Evolutionary conservation across 2,329 filamentous ascomycete species (phyloP).

Genomic region (Pezicula rhizophila): DNA sequence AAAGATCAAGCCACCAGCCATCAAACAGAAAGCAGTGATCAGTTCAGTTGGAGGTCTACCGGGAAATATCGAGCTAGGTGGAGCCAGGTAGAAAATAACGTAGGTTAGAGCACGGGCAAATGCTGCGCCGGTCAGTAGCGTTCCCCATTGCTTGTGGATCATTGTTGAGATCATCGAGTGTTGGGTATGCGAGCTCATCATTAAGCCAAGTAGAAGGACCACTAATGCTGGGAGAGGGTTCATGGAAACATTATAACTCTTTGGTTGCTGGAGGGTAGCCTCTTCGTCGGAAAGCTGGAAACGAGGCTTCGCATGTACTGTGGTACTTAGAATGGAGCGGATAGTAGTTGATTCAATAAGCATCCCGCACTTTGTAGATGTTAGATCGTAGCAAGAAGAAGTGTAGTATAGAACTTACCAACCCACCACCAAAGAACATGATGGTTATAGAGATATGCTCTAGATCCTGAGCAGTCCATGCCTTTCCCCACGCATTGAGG

Average conservation of each 20-base stretch:
- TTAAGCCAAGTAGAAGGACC: conserved; percentile 80
- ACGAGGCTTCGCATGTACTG: conserved; percentile 38
- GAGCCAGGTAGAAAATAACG: conserved; percentile 69
- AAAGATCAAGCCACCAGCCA: conserved; percentile 83
- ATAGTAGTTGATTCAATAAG: conserved; percentile 71
- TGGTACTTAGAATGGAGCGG: conserved; percentile 58
- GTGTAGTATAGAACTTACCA: conserved; percentile 51
- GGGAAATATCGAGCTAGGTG: conserved; percentile 73
- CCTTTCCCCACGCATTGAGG: conserved; percentile 62
- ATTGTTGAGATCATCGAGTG: conserved; percentile 77
- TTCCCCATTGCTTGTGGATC: conserved; percentile 93
- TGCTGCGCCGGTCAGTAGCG: conserved; percentile 73
- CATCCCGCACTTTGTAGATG: conserved; percentile 61
- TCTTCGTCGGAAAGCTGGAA: conserved; percentile 38
- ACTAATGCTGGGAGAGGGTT: conserved; percentile 86
- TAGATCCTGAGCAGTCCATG: conserved; percentile 73
- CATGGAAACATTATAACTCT: conserved; percentile 66
- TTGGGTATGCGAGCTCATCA: conserved; percentile 87
- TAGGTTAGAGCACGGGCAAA: conserved; percentile 77
- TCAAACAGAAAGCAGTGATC: conserved; percentile 79
- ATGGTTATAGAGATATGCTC: conserved; percentile 91
- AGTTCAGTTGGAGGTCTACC: conserved; percentile 86
- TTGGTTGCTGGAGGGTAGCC: conserved; percentile 49
- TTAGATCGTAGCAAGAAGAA: conserved; percentile 10
- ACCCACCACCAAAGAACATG: conserved; percentile 86